Conservation (phyloP, 2,329 filamentous ascomycete species). For the Onygenales sp. region DNA sequence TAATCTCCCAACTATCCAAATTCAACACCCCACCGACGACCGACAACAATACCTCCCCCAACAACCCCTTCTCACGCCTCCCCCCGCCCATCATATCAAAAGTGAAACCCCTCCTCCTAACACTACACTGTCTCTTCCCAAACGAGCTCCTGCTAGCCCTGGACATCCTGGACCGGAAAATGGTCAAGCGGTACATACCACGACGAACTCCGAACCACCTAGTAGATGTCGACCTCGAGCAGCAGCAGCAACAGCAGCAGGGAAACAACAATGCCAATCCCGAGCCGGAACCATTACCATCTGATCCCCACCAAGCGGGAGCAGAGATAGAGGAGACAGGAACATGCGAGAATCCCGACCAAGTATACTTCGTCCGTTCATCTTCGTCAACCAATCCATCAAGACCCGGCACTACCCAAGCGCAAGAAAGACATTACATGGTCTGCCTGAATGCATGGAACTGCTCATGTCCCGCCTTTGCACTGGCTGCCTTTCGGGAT, state of each 20-base stretch:
- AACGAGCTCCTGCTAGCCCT: conserved; percentile 72
- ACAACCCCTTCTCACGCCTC: conserved; percentile 7
- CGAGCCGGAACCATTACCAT: neutral
- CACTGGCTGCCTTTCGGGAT: conserved; percentile 54
- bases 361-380: conserved; percentile 58
- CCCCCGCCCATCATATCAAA: conserved; percentile 12
- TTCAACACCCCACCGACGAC: neutral
- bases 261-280: no score
- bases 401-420: conserved; percentile 15
- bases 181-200: conserved; percentile 43
- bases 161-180: conserved; percentile 71
- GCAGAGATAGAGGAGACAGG: neutral
- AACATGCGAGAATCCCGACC: conserved; percentile 7
- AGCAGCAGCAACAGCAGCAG: no score
- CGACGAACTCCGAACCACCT: neutral
- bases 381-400: conserved; percentile 17
- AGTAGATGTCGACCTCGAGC: no score
- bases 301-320: neutral
- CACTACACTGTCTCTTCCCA: conserved; percentile 78
- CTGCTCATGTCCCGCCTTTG: conserved; percentile 81
- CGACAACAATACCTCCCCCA: neutral
- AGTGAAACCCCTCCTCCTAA: conserved; percentile 54
- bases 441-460: conserved; percentile 72
- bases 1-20: neutral
- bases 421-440: conserved; percentile 45